Percentiles rank a stretch among this genome's conserved stretches.
Evolutionary conservation across 2,329 filamentous ascomycete species (phyloP).

Genomic region (Talaromyces piceae): DNA sequence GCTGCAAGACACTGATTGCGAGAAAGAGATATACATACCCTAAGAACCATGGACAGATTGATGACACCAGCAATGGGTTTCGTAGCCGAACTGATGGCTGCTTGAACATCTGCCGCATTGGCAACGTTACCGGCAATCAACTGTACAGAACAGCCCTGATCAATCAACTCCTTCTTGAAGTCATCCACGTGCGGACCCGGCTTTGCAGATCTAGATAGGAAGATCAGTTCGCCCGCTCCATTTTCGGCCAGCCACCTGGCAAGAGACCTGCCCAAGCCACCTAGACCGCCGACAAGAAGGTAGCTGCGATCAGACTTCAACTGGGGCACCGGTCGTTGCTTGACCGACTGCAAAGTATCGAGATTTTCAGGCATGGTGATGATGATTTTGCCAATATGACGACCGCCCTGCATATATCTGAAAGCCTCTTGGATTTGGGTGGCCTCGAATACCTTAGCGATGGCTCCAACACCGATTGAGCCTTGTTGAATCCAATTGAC

Average conservation of each 20-base stretch:
- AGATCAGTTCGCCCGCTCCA: constrained; percentile 45
- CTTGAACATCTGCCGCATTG: constrained; percentile 9
- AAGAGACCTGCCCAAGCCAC: constrained; percentile 49
- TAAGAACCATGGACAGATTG: constrained; percentile 36
- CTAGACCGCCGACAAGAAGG: constrained; percentile 48
- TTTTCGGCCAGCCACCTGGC: constrained; percentile 40
- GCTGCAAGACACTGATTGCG: not conserved
- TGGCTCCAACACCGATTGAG: constrained; percentile 2
- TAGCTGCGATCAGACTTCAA: constrained; percentile 37
- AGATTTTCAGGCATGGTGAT: constrained; percentile 6
- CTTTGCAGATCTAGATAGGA: constrained; percentile 45
- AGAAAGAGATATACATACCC: constrained; percentile 13
- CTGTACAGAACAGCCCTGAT: constrained; percentile 3
- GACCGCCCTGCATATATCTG: constrained; percentile 25
- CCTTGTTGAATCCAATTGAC: constrained; percentile 1
- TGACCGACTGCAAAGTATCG: constrained; percentile 3
- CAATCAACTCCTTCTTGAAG: not conserved
- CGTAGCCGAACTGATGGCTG: constrained; percentile 5
- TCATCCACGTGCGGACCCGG: constrained; percentile 13
- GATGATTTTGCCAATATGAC: constrained; percentile 19
- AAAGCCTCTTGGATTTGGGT: constrained; percentile 17
- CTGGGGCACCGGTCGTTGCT: not conserved
- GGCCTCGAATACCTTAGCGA: constrained; percentile 12
- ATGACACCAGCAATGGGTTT: constrained; percentile 27
- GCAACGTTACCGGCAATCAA: constrained; percentile 7